Evolutionary conservation across 2,329 filamentous ascomycete species (phyloP).

Genomic region (Alternaria hordeiaustralica): DNA sequence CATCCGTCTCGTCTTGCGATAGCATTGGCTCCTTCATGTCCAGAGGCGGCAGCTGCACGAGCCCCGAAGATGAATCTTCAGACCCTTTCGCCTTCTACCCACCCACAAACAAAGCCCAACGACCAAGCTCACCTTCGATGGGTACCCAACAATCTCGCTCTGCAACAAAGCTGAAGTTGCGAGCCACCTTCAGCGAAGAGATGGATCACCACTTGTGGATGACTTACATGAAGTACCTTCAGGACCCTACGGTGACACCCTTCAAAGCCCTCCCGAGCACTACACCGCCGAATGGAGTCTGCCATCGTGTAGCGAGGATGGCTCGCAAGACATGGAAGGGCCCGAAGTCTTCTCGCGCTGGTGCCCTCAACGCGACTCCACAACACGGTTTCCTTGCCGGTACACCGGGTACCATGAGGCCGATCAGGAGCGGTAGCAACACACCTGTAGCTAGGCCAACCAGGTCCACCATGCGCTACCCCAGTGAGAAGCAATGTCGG

Average conservation of each 20-base stretch:
- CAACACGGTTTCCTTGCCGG: constrained; percentile 37
- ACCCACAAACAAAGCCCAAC: constrained; percentile 36
- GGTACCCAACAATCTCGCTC: constrained; percentile 33
- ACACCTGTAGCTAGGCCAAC: constrained; percentile 53
- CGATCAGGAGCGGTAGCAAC: constrained; percentile 53
- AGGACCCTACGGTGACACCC: constrained; percentile 69
- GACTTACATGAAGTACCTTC: constrained; percentile 69
- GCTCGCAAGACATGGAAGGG: constrained; percentile 67
- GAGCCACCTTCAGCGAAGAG: constrained; percentile 62
- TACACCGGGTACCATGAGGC: constrained; percentile 54
- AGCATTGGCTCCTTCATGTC: constrained; percentile 64
- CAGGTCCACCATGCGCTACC: constrained; percentile 58
- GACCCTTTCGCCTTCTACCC: constrained; percentile 62
- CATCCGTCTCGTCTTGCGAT: constrained; percentile 65
- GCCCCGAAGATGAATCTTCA: constrained; percentile 64
- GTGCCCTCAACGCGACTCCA: constrained; percentile 23
- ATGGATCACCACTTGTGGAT: constrained; percentile 73
- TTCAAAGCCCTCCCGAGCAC: constrained; percentile 72
- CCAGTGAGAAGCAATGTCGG: constrained; percentile 65
- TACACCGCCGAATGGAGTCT: constrained; percentile 68
- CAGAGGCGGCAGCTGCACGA: constrained; percentile 65
- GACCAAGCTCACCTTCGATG: constrained; percentile 42
- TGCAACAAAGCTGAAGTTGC: constrained; percentile 53
- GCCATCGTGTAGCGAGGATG: constrained; percentile 66
- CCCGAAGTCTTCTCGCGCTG: constrained; percentile 45